phyloP scores from a whole-genome alignment of 2,329 filamentous ascomycete species.

The Blastomyces parvus region DNA sequence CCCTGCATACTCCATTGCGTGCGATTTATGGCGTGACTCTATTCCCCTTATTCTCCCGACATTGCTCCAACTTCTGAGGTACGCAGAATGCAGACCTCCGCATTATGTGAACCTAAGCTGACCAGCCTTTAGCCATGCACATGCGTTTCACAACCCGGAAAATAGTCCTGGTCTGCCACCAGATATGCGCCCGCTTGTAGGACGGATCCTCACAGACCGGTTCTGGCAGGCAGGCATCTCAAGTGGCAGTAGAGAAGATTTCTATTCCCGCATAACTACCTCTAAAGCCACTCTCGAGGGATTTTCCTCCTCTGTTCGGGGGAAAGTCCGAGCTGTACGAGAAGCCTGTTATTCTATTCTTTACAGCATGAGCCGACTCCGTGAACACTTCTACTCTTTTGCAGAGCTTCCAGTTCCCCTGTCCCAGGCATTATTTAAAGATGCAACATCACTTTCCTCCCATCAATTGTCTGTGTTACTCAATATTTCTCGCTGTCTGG shows the following conservation, averaged over 20 bases:
- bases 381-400: constrained; percentile 85
- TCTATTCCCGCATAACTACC: constrained; percentile 81
- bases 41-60: constrained; percentile 77
- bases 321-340: constrained; percentile 76
- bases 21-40: constrained; percentile 72
- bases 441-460: constrained; percentile 72
- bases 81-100: constrained; percentile 16
- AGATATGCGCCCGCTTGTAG: constrained; percentile 68
- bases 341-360: constrained; percentile 92
- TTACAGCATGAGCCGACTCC: constrained; percentile 82
- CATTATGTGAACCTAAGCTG: constrained; percentile 9
- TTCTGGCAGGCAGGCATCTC: constrained; percentile 99
- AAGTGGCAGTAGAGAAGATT: constrained; percentile 88
- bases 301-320: constrained; percentile 84
- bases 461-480: constrained; percentile 93
- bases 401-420: constrained; percentile 71
- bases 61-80: constrained; percentile 72
- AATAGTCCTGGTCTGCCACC: constrained; percentile 71
- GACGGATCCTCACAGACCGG: constrained; percentile 77
- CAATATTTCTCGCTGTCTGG: constrained; percentile 76
- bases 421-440: constrained; percentile 71
- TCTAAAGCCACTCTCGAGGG: constrained; percentile 87
- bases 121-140: constrained; percentile 56
- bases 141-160: constrained; percentile 76
- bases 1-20: constrained; percentile 63